Evolutionary conservation across 2,329 filamentous ascomycete species (phyloP).

Genomic region (Fusarium sororula): DNA sequence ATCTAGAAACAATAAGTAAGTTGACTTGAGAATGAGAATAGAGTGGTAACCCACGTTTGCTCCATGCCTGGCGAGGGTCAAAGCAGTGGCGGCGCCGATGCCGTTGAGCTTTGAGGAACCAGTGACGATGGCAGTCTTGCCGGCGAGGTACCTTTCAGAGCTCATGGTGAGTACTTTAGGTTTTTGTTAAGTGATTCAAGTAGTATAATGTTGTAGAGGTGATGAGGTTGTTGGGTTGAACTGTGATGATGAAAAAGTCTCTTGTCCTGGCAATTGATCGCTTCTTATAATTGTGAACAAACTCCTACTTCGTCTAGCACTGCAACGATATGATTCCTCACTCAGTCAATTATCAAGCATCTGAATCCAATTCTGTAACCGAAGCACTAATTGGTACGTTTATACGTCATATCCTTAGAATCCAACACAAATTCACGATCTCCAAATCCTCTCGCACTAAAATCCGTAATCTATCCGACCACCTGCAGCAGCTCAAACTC

Average conservation of each 20-base stretch:
- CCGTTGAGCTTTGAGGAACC: constrained; percentile 24
- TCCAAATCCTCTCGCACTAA: background rate
- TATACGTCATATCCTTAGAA: background rate
- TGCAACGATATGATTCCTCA: background rate
- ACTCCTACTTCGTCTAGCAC: background rate
- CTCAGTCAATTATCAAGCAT: background rate
- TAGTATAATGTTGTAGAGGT: background rate
- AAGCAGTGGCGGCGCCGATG: background rate
- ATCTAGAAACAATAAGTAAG: background rate
- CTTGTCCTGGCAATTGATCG: background rate
- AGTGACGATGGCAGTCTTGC: constrained; percentile 41
- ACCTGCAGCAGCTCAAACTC: background rate
- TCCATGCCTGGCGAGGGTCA: background rate
- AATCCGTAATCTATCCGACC: background rate
- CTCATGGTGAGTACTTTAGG: background rate
- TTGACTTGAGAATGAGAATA: accelerated
- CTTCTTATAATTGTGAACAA: background rate
- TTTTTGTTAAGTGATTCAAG: background rate
- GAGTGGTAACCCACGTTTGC: background rate
- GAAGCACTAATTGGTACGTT: background rate
- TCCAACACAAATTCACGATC: background rate
- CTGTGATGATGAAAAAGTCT: background rate
- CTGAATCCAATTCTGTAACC: background rate
- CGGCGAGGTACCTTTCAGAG: constrained; percentile 35
- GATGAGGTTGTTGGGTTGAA: background rate